A percentile compares a stretch with the other conserved stretches of the same genome.
These are phyloP conservation scores for Caryopteris hybrid DNA, from an alignment of 305 asterid genomes.

Conservation along the genomic window DNA sequence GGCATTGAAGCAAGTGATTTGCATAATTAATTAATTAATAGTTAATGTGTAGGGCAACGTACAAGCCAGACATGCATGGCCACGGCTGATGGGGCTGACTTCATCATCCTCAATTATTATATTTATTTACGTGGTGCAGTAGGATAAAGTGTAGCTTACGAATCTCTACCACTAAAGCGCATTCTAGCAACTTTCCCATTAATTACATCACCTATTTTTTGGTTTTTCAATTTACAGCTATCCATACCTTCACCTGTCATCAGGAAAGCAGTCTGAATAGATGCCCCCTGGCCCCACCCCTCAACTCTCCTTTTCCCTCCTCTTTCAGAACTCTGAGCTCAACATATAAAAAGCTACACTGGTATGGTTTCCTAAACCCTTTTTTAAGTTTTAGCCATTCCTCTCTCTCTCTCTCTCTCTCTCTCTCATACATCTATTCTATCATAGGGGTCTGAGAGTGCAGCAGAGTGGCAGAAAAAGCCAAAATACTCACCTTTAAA, in stretches of 20 bases:
- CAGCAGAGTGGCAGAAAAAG: constrained; percentile 14
- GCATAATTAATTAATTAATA: too few species aligned
- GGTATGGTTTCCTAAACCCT: constrained; percentile 16
- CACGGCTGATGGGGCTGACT: too few species aligned
- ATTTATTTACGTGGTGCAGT: too few species aligned
- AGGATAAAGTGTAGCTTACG: constrained; percentile 17
- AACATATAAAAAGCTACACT: constrained; percentile 26
- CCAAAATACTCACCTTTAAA: constrained; percentile 25
- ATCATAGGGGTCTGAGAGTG: constrained; percentile 17
- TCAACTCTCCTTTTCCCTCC: constrained; percentile 6
- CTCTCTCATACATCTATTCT: constrained; percentile 9
- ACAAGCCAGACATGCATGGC: neutral
- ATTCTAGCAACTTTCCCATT: constrained; percentile 28
- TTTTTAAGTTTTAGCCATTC: constrained; percentile 1
- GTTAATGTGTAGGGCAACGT: neutral
- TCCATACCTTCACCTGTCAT: constrained; percentile 1
- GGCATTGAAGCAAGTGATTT: too few species aligned
- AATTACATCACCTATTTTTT: constrained; percentile 3
- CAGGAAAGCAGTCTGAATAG: constrained; percentile 24
- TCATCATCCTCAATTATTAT: constrained; percentile 15
- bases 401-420: neutral
- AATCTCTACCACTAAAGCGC: constrained; percentile 24
- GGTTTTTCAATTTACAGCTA: neutral
- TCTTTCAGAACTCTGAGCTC: constrained; percentile 24
- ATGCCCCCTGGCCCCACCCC: constrained; percentile 6